A percentile compares a stretch with the other conserved stretches of the same genome.
These are phyloP conservation scores for Tetrahymena thermophila DNA, from an alignment of 73 alveolate species.

Conservation along the genomic window DNA sequence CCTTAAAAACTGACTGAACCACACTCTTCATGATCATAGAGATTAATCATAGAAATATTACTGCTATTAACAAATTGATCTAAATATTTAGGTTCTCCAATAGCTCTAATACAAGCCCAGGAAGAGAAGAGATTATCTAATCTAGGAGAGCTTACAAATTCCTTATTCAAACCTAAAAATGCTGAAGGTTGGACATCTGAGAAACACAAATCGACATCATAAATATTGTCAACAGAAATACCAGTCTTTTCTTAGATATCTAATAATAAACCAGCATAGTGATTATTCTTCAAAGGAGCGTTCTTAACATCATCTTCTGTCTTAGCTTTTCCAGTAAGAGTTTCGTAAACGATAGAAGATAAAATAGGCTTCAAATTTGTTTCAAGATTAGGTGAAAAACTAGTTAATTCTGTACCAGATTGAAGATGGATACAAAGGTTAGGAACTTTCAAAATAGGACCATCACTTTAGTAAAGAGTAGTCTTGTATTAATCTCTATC, in stretches of 20 bases:
- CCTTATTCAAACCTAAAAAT: constrained; percentile 84
- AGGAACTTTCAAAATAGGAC: constrained; percentile 84
- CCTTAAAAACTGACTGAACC: constrained; percentile 85
- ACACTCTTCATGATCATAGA: constrained; percentile 91
- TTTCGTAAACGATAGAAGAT: constrained; percentile 43
- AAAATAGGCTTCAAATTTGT: constrained; percentile 79
- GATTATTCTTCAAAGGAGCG: constrained; percentile 68
- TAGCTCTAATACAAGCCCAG: constrained; percentile 70
- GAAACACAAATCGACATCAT: constrained; percentile 78
- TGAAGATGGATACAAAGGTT: constrained; percentile 85
- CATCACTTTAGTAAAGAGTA: constrained; percentile 70
- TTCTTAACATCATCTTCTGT: background rate
- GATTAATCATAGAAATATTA: constrained; percentile 67
- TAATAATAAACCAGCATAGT: constrained; percentile 57
- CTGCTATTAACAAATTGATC: background rate
- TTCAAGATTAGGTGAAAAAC: constrained; percentile 72
- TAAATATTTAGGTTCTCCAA: constrained; percentile 44
- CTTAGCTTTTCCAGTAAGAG: background rate
- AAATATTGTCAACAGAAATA: constrained; percentile 60
- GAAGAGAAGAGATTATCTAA: constrained; percentile 81
- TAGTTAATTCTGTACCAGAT: constrained; percentile 56
- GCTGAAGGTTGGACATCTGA: constrained; percentile 76
- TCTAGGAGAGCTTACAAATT: constrained; percentile 81
- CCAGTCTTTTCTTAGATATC: constrained; percentile 65
- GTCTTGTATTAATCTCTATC: constrained; percentile 66